Evolutionary conservation across 805 yeast species (phyloP).

Genomic region (Lachancea kluyveri): DNA sequence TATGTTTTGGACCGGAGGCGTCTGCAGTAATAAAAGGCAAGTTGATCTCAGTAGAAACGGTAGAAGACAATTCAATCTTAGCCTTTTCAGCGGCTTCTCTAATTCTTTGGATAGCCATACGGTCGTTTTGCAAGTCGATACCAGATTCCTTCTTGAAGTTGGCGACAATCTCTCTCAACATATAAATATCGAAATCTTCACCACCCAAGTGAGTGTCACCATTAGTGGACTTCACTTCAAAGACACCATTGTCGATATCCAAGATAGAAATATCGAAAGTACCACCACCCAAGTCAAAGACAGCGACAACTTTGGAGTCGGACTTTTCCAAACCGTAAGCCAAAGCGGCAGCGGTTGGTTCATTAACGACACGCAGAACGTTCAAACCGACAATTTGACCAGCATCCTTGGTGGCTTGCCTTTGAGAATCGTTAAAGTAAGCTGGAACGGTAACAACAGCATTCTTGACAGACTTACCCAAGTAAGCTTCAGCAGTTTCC

Average conservation of each 20-base stretch:
- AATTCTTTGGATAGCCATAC: conserved; percentile 70
- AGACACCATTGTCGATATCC: conserved; percentile 96
- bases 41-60: conserved; percentile 59
- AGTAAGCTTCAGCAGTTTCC: conserved; percentile 92
- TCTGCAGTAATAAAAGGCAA: conserved; percentile 81
- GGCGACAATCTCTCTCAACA: conserved; percentile 78
- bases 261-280: conserved; percentile 94
- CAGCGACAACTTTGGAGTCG: conserved; percentile 81
- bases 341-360: conserved; percentile 88
- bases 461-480: conserved; percentile 80
- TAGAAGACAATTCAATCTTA: conserved; percentile 72
- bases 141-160: conserved; percentile 70
- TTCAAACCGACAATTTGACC: conserved; percentile 95
- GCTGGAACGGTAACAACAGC: conserved; percentile 93
- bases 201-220: conserved; percentile 90
- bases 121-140: conserved; percentile 50
- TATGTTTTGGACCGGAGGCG: conserved; percentile 66
- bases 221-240: conserved; percentile 95
- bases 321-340: conserved; percentile 90
- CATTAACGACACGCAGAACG: conserved; percentile 72
- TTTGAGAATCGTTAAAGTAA: conserved; percentile 74
- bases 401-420: conserved; percentile 90
- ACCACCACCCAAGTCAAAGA: conserved; percentile 98
- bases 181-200: conserved; percentile 79
- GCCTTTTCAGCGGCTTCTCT: conserved; percentile 82